Evolutionary conservation across 1,139 yeast species (phyloP).

Genomic region (Yamadazyma taylorii): DNA sequence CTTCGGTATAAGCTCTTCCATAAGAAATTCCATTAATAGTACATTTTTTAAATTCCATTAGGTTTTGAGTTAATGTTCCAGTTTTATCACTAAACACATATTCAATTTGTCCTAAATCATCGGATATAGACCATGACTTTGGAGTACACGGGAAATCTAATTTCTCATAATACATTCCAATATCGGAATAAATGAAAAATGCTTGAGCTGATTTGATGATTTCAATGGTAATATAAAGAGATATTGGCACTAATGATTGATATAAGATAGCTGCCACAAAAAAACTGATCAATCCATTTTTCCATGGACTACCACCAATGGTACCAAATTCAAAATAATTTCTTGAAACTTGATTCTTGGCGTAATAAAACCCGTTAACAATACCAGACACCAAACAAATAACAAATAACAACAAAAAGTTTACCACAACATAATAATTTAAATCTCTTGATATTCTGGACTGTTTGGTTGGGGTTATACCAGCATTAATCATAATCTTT

Average conservation of each 20-base stretch:
- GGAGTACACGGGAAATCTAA: slow-evolving; percentile 63
- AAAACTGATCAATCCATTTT: slow-evolving; percentile 52
- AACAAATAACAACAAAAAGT: slow-evolving; percentile 46
- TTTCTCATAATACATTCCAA: slow-evolving; percentile 49
- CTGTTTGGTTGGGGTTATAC: slow-evolving; percentile 57
- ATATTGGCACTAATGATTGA: slow-evolving; percentile 60
- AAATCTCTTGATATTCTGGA: slow-evolving; percentile 53
- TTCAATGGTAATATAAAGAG: slow-evolving; percentile 59
- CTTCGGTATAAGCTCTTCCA: slow-evolving; percentile 64
- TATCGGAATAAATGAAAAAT: slow-evolving; percentile 53
- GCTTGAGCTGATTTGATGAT: slow-evolving; percentile 61
- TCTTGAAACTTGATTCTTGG: slow-evolving; percentile 33
- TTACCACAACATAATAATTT: slow-evolving; percentile 49
- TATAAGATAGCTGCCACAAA: slow-evolving; percentile 55
- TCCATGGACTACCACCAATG: slow-evolving; percentile 49
- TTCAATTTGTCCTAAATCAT: slow-evolving; percentile 65
- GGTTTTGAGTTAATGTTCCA: slow-evolving; percentile 59
- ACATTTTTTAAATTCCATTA: slow-evolving; percentile 63
- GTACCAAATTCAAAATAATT: slow-evolving; percentile 50
- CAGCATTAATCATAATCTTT: slow-evolving; percentile 58
- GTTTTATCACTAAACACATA: slow-evolving; percentile 63
- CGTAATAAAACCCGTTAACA: slow-evolving; percentile 52
- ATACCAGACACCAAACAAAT: slow-evolving; percentile 55
- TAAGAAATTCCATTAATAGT: slow-evolving; percentile 55
- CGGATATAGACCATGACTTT: slow-evolving; percentile 62